A percentile compares a stretch with the other conserved stretches of the same genome.
Conservation (phyloP, 306 rosid species). For the Pachyrhizus erosus region DNA sequence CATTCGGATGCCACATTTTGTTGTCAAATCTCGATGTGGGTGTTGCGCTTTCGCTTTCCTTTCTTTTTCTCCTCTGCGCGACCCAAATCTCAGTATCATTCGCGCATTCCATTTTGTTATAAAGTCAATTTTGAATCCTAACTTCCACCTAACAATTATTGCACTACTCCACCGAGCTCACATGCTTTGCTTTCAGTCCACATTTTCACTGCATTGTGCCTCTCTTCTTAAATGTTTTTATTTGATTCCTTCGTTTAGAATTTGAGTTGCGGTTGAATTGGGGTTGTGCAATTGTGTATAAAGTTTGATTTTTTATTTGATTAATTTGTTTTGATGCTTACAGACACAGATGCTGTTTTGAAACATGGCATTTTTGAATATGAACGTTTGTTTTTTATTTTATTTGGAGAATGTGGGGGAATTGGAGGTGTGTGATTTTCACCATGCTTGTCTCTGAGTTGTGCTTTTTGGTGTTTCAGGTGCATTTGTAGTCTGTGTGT, state of each 20-base stretch:
- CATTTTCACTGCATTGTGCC: conserved; percentile 58
- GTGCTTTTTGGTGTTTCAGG: conserved; percentile 46
- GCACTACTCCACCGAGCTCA: conserved; percentile 28
- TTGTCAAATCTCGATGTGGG: conserved; percentile 26
- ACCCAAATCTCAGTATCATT: conserved; percentile 27
- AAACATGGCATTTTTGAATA: conserved; percentile 46
- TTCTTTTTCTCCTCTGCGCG: not conserved
- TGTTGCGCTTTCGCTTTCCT: conserved; percentile 62
- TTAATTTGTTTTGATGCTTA: conserved; percentile 28
- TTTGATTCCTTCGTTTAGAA: conserved; percentile 22
- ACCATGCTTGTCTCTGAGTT: conserved; percentile 8
- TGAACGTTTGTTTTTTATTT: conserved; percentile 41
- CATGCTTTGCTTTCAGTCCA: conserved; percentile 69
- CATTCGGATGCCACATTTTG: conserved; percentile 31
- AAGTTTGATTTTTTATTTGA: conserved; percentile 26
- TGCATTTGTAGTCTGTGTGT: conserved; percentile 38
- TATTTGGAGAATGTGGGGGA: conserved; percentile 44
- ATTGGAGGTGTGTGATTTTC: conserved; percentile 42
- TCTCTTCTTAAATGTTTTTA: not conserved
- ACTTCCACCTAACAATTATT: conserved; percentile 57
- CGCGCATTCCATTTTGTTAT: conserved; percentile 53
- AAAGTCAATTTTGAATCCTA: conserved; percentile 61
- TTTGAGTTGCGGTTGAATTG: conserved; percentile 37
- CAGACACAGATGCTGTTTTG: conserved; percentile 37
- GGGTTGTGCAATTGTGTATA: conserved; percentile 36